Percentiles rank a stretch among this genome's conserved stretches.
phyloP scores from a whole-genome alignment of 352 stramenopile species.

The Phytophthora macrochlamydospora region DNA sequence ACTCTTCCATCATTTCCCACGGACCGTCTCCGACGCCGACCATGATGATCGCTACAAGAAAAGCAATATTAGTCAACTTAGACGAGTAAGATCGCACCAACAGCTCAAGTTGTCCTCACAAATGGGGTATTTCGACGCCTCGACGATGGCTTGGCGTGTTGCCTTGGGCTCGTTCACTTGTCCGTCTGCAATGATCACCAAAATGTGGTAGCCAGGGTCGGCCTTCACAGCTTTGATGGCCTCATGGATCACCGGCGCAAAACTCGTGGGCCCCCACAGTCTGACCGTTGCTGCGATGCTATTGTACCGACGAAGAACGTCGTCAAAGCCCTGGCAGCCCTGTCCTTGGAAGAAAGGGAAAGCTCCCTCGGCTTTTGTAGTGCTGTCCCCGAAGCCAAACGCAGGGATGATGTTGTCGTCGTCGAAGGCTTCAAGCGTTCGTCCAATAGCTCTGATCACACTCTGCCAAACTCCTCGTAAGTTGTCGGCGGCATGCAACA shows the following conservation, averaged over 20 bases:
- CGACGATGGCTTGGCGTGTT: constrained; percentile 69
- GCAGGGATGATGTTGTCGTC: constrained; percentile 83
- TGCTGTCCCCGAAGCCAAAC: constrained; percentile 69
- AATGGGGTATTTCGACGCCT: constrained; percentile 74
- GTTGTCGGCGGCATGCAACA: too few species aligned
- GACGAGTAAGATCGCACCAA: neutral
- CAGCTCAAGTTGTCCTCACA: constrained; percentile 31
- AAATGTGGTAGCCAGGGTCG: constrained; percentile 70
- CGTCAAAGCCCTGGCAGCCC: constrained; percentile 53
- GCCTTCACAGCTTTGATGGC: constrained; percentile 53
- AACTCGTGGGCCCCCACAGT: constrained; percentile 74
- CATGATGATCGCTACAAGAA: constrained; percentile 41
- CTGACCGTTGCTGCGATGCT: constrained; percentile 54
- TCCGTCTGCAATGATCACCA: constrained; percentile 80
- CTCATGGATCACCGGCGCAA: constrained; percentile 63
- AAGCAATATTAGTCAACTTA: neutral
- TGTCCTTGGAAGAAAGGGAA: constrained; percentile 46
- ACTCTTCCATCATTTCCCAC: constrained; percentile 83
- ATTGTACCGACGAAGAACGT: constrained; percentile 70
- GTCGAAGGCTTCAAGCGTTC: constrained; percentile 71
- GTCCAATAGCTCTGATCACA: constrained; percentile 68
- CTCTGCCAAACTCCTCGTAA: constrained; percentile 23
- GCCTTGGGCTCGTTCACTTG: constrained; percentile 71
- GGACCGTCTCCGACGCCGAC: constrained; percentile 79
- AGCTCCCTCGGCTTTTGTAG: constrained; percentile 46